A percentile compares a stretch with the other conserved stretches of the same genome.
These are phyloP conservation scores for Copromyces sp. DNA, from an alignment of 495 filamentous ascomycete species.

Conservation along the genomic window DNA sequence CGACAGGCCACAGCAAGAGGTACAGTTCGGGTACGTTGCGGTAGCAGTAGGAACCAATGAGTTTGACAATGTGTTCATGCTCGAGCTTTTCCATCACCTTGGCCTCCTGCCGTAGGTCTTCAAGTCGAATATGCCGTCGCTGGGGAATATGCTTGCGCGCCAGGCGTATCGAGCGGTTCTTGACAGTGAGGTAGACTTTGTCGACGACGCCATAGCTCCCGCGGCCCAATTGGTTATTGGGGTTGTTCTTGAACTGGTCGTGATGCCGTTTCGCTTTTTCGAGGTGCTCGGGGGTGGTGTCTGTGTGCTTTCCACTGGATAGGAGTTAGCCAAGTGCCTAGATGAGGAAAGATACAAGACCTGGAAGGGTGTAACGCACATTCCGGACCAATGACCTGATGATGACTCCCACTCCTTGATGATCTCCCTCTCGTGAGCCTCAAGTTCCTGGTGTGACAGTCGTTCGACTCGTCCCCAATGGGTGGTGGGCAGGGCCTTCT, in stretches of 20 bases:
- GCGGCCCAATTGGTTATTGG: slow-evolving; percentile 17
- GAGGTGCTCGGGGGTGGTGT: slow-evolving; percentile 16
- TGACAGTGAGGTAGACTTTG: slow-evolving; percentile 20
- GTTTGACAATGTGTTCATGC: slow-evolving; percentile 33
- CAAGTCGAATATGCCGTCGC: slow-evolving; percentile 13
- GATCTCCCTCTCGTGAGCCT: slow-evolving; percentile 21
- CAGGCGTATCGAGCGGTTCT: slow-evolving; percentile 23
- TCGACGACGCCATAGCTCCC: slow-evolving; percentile 28
- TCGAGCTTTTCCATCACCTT: slow-evolving; percentile 33
- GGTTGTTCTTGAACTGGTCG: slow-evolving; percentile 16
- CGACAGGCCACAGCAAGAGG: slow-evolving; percentile 33
- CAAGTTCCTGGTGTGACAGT: slow-evolving; percentile 18
- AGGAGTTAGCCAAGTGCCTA: slow-evolving; percentile 1
- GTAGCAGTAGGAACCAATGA: slow-evolving; percentile 33
- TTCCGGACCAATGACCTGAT: slow-evolving; percentile 23
- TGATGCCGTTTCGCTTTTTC: slow-evolving; percentile 26
- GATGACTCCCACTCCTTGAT: slow-evolving; percentile 23
- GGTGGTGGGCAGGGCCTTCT: slow-evolving; percentile 23
- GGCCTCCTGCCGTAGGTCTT: slow-evolving; percentile 29
- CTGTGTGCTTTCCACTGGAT: slow-evolving; percentile 21
- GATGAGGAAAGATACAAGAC: not conserved
- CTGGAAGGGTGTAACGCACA: slow-evolving; percentile 14
- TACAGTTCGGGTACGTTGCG: slow-evolving; percentile 18
- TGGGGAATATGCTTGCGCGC: slow-evolving; percentile 24
- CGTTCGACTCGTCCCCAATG: slow-evolving; percentile 17